These are phyloP conservation scores for Saksenaea oblongispora DNA, from an alignment of 371 early-diverging fungal genomes.

Conservation along the genomic window DNA sequence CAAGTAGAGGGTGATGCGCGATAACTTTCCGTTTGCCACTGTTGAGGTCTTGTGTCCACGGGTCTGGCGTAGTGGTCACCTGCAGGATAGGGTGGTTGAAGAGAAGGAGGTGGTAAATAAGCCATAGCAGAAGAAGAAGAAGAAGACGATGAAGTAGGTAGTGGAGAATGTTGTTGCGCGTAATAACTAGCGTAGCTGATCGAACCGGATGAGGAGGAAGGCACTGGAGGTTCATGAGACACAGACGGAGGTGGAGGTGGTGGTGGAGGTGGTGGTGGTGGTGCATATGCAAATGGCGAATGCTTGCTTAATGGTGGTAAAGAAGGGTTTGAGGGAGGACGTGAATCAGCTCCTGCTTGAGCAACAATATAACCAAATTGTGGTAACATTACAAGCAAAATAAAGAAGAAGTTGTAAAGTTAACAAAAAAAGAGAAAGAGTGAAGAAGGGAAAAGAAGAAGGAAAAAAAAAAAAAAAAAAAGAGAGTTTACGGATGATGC, in stretches of 20 bases:
- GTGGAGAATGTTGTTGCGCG: conserved; percentile 18
- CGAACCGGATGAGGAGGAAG: conserved; percentile 11
- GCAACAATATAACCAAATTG: conserved; percentile 53
- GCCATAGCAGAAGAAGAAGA: conserved; percentile 9
- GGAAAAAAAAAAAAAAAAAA: neutral
- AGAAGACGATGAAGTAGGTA: conserved; percentile 11
- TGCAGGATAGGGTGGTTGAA: neutral
- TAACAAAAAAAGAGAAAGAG: conserved; percentile 3
- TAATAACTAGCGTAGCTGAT: conserved; percentile 13
- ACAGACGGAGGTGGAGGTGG: conserved; percentile 18
- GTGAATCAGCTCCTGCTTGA: conserved; percentile 51
- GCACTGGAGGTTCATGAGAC: conserved; percentile 6
- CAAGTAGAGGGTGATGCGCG: conserved; percentile 13
- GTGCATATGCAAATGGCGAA: conserved; percentile 11
- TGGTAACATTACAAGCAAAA: conserved; percentile 63
- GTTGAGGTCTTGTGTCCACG: conserved; percentile 8
- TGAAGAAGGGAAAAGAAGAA: conserved; percentile 10
- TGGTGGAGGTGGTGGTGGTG: too few species aligned
- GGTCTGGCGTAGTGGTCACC: conserved; percentile 3
- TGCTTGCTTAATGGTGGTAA: conserved; percentile 9
- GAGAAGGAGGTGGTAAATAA: neutral
- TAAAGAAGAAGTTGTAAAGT: conserved; percentile 6
- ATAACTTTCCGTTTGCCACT: conserved; percentile 12
- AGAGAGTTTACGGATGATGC: neutral
- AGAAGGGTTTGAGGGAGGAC: conserved; percentile 12